Percentiles rank a stretch among this genome's conserved stretches.
phyloP scores from a whole-genome alignment of 2,329 filamentous ascomycete species.

The Arthrobotrys musiformis region DNA sequence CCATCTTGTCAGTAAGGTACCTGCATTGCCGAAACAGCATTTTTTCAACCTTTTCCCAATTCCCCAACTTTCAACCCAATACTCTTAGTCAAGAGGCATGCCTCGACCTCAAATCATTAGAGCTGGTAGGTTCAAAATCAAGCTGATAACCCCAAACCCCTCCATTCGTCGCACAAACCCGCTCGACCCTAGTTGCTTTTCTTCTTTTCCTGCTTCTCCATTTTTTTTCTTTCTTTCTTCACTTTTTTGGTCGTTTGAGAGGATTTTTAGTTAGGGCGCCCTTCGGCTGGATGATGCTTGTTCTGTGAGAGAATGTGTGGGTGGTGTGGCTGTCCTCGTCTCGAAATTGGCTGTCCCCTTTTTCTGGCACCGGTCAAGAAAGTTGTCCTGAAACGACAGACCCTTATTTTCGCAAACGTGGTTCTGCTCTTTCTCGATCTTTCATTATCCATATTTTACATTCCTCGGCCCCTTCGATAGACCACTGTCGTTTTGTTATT shows the following conservation, averaged over 20 bases:
- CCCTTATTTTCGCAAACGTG: constrained; percentile 55
- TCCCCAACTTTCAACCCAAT: constrained; percentile 43
- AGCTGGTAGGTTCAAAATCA: constrained; percentile 64
- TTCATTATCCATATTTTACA: constrained; percentile 41
- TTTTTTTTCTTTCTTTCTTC: background rate
- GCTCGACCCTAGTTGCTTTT: constrained; percentile 3
- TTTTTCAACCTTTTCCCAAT: constrained; percentile 20
- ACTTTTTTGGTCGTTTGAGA: constrained; percentile 29
- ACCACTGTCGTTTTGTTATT: constrained; percentile 14
- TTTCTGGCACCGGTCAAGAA: constrained; percentile 30
- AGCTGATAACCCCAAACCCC: constrained; percentile 57
- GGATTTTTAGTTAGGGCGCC: constrained; percentile 20
- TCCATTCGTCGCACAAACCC: constrained; percentile 45
- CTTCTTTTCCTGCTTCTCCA: constrained; percentile 15
- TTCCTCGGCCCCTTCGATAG: constrained; percentile 51
- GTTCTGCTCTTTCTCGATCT: constrained; percentile 42
- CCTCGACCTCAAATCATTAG: constrained; percentile 69
- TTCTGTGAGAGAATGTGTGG: constrained; percentile 53
- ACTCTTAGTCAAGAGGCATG: constrained; percentile 62
- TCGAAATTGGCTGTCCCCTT: constrained; percentile 54
- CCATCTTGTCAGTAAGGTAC: constrained; percentile 35
- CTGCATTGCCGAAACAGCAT: constrained; percentile 54
- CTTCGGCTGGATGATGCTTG: constrained; percentile 52
- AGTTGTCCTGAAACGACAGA: constrained; percentile 56
- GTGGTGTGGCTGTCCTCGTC: constrained; percentile 52